A percentile compares a stretch with the other conserved stretches of the same genome.
Evolutionary conservation across 2,329 filamentous ascomycete genomes (phyloP).

Genomic region (Pseudocercospora crystallina): DNA sequence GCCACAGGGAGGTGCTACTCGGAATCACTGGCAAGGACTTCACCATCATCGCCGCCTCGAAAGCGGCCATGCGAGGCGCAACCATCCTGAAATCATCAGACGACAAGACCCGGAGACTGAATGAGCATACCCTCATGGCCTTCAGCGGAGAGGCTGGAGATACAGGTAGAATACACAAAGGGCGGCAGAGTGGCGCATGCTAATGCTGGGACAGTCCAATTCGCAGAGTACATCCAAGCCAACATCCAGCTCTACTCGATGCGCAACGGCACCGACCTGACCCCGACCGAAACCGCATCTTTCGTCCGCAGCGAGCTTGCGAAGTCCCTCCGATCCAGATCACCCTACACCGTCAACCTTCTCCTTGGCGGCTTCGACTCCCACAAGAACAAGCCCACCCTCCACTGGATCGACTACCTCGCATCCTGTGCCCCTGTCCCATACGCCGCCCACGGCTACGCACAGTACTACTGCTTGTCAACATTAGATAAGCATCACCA

Average conservation of each 20-base stretch:
- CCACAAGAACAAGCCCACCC: slow-evolving; percentile 62
- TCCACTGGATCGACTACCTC: slow-evolving; percentile 31
- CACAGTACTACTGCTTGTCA: slow-evolving; percentile 98
- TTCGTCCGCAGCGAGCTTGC: slow-evolving; percentile 95
- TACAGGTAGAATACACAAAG: slow-evolving; percentile 62
- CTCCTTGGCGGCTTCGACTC: slow-evolving; percentile 91
- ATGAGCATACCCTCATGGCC: slow-evolving; percentile 91
- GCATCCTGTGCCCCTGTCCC: slow-evolving; percentile 61
- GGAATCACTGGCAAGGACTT: slow-evolving; percentile 99
- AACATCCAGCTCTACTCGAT: slow-evolving; percentile 98
- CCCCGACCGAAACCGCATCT: slow-evolving; percentile 82
- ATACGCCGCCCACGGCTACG: slow-evolving; percentile 96
- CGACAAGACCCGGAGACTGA: slow-evolving; percentile 92
- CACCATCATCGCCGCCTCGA: slow-evolving; percentile 93
- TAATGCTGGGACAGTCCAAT: slow-evolving; percentile 69
- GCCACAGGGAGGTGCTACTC: slow-evolving; percentile 85
- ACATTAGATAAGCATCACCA: slow-evolving; percentile 99
- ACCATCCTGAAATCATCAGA: slow-evolving; percentile 93
- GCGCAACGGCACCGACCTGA: slow-evolving; percentile 92
- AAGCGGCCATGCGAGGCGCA: slow-evolving; percentile 96
- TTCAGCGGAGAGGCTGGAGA: slow-evolving; percentile 96
- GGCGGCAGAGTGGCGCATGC: neutral
- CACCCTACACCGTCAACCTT: slow-evolving; percentile 95
- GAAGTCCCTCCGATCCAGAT: slow-evolving; percentile 82
- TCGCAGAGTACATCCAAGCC: slow-evolving; percentile 98